Conservation (phyloP, 805 yeast genomes). For the Starmerella etchellsii region DNA sequence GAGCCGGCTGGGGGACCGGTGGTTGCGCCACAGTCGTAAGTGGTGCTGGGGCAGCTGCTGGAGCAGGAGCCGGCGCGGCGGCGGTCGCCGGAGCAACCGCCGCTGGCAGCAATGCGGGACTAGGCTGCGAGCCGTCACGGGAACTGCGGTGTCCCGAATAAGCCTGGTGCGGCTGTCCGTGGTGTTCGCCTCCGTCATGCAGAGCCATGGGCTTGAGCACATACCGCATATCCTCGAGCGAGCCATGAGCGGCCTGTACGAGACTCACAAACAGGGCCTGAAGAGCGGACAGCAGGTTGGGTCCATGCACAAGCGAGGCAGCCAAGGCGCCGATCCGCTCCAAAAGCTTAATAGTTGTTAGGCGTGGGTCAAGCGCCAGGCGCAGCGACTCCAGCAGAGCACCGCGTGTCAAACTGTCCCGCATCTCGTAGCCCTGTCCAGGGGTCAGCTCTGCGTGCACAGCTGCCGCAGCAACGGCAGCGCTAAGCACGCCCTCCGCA, state of each 20-base stretch:
- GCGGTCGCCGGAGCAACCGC: no score
- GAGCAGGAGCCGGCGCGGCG: background rate
- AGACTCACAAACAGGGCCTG: slow-evolving; percentile 16
- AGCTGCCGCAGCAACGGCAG: slow-evolving; percentile 17
- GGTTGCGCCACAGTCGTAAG: no score
- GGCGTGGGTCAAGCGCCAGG: slow-evolving; percentile 7
- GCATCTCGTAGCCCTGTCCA: slow-evolving; percentile 5
- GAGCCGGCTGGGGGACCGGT: no score
- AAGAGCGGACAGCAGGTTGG: slow-evolving; percentile 14
- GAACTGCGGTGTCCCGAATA: background rate
- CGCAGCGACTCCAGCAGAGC: slow-evolving; percentile 13
- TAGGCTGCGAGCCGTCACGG: background rate
- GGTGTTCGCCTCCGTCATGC: background rate
- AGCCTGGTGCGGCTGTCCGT: background rate
- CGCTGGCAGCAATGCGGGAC: background rate
- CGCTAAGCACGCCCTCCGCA: slow-evolving; percentile 12
- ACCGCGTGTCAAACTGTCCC: slow-evolving; percentile 7
- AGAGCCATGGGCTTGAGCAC: slow-evolving; percentile 8
- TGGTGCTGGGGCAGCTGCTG: background rate
- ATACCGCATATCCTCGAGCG: slow-evolving; percentile 5
- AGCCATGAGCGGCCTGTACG: slow-evolving; percentile 12
- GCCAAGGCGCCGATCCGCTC: slow-evolving; percentile 17
- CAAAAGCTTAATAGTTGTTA: slow-evolving; percentile 3
- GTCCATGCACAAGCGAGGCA: slow-evolving; percentile 17
- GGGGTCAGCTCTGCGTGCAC: slow-evolving; percentile 14